These are phyloP conservation scores for Halenospora varia DNA, from an alignment of 495 filamentous ascomycete species.

Conservation along the genomic window DNA sequence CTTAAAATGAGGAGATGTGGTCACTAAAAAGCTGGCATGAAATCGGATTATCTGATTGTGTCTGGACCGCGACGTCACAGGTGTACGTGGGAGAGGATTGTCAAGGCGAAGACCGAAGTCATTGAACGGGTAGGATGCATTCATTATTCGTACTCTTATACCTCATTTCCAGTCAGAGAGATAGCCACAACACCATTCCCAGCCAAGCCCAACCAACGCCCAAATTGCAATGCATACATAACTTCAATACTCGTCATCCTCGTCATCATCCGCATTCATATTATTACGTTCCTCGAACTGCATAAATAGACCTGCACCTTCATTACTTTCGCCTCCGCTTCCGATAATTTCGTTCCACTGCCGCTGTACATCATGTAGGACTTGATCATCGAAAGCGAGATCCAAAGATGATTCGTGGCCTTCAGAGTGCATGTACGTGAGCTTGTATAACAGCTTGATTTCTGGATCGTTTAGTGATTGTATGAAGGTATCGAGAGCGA, in stretches of 20 bases:
- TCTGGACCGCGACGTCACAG: no score
- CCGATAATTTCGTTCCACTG: slow-evolving; percentile 59
- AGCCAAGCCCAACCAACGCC: no score
- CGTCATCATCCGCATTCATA: slow-evolving; percentile 39
- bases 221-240: no score
- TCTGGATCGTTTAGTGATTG: slow-evolving; percentile 30
- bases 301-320: slow-evolving; percentile 56
- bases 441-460: slow-evolving; percentile 50
- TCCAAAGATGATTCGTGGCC: slow-evolving; percentile 33
- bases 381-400: slow-evolving; percentile 65
- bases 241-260: slow-evolving; percentile 13
- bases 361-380: slow-evolving; percentile 54
- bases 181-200: no score
- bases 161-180: no score
- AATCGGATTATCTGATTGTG: no score
- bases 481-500: slow-evolving; percentile 54
- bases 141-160: no score
- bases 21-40: no score
- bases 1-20: no score
- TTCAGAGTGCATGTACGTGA: slow-evolving; percentile 55
- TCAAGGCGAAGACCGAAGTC: no score
- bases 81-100: no score
- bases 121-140: no score
- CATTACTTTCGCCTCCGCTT: slow-evolving; percentile 33
- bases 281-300: slow-evolving; percentile 52